Percentiles rank a stretch among this genome's conserved stretches.
Evolutionary conservation across 73 alveolate genomes (phyloP).

Genomic region (Paramecium pentaurelia): DNA sequence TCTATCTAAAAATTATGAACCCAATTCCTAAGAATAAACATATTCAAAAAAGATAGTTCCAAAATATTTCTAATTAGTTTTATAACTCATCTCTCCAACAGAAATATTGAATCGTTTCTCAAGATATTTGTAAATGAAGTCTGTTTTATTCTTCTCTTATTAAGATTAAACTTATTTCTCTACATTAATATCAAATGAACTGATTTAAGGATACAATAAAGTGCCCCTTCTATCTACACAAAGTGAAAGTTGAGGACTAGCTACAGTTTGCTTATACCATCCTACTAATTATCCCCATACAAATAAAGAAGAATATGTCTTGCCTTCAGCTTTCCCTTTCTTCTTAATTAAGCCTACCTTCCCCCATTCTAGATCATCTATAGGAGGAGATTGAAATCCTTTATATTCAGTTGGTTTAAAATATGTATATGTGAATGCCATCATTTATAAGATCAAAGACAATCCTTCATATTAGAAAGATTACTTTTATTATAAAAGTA

Average conservation of each 20-base stretch:
- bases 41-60: background rate
- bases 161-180: background rate
- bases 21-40: background rate
- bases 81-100: conserved; percentile 19
- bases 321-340: conserved; percentile 3
- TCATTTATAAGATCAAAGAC: conserved; percentile 31
- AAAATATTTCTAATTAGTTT: conserved; percentile 11
- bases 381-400: background rate
- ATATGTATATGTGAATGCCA: conserved; percentile 51
- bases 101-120: conserved; percentile 33
- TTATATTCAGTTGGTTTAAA: conserved; percentile 14
- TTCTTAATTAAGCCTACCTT: conserved; percentile 9
- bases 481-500: background rate
- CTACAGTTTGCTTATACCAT: conserved; percentile 56
- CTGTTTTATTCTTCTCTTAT: background rate
- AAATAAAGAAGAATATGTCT: conserved; percentile 23
- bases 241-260: conserved; percentile 27
- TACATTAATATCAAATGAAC: background rate
- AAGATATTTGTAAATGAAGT: background rate
- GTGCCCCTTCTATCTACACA: conserved; percentile 55
- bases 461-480: conserved; percentile 40
- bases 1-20: background rate
- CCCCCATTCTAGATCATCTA: conserved; percentile 38
- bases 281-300: conserved; percentile 49
- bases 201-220: conserved; percentile 23